Base-by-base conservation (phyloP, 73 alveolate genomes). In the Effrenium voratum region DNA sequence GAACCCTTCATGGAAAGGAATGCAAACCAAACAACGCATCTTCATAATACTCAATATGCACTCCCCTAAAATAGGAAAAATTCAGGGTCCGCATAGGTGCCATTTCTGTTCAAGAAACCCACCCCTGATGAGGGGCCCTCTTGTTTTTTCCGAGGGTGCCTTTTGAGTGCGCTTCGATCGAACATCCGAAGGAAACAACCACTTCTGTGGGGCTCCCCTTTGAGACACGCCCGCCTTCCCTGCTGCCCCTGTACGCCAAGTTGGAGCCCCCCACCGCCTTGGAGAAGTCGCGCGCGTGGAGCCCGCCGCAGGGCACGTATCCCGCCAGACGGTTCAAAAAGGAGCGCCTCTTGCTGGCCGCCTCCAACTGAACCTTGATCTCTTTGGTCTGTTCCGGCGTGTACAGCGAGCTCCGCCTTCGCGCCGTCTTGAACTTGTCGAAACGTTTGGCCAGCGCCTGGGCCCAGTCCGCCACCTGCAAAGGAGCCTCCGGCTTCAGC, bases 401-500 rank as follows among this genome's bases (percentile, higher is more conserved):
- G 97, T 90, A 90, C 97, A 90, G 66, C 43, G 97, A 90, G 52
- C 97, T 90, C 40, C 97, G 75, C 41, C 97, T 72, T 38, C 97
- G 52, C 59, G 97, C 97, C 55, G 97, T 90, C 88, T 90, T 90
- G 97, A 90, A 90, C 75, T 90, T 90, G 97, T 90, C 97, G 52
- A 90, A 90, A 15, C 97, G 87, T 55, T 90, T 90, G 76, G 76
- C 97, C 97, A 90, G 45, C 32, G 97, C 97, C 66, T 90, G 88
- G 24, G 97, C 97, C 97, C 97, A 90, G n/a, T 70, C 66, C 22
- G 97, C 15, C 38, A 90, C 88, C 44, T 66, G 40, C 50, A 43
- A 43, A 15, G 97, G 76, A 10, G 97, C 36, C n/a, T 46, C 97
- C 44, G 97, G 97, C 22, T 38, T 90, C 77, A 90, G 32, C 87